Conservation (phyloP, 169 alveolate species). For the Cryptosporidium sp. region DNA sequence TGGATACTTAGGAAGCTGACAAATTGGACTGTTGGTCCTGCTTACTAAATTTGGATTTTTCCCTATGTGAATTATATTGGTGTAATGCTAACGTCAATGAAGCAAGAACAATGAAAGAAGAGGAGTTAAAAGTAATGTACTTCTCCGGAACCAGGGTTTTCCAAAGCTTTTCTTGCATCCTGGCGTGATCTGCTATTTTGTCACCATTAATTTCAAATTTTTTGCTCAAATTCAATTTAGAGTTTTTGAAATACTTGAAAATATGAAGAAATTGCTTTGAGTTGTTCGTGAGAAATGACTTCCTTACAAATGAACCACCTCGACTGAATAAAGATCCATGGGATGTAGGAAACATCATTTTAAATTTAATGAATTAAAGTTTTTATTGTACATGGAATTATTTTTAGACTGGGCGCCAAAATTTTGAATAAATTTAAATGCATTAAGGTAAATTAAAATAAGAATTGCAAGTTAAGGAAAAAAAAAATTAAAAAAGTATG, state of each 20-base stretch:
- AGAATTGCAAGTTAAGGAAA: too few relatives aligned
- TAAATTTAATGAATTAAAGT: not conserved
- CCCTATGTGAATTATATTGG: conserved; percentile 7
- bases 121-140: conserved; percentile 1
- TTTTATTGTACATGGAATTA: not conserved
- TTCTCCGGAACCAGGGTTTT: conserved; percentile 27
- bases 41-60: not conserved
- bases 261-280: not conserved
- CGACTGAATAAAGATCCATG: not conserved
- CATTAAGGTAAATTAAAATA: not conserved
- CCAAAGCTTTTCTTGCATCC: conserved; percentile 40
- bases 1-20: too few relatives aligned
- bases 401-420: conserved; percentile 13
- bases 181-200: conserved; percentile 16
- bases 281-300: not conserved
- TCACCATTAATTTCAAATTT: conserved; percentile 14
- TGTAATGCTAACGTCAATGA: conserved; percentile 9
- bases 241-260: not conserved
- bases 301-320: not conserved
- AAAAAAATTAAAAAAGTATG: too few relatives aligned
- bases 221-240: not conserved
- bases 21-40: not conserved
- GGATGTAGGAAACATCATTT: not conserved
- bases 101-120: conserved; percentile 13
- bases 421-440: not conserved